phyloP scores from a whole-genome alignment of 192 early-diverging fungal species.

The Backusella westeae region DNA sequence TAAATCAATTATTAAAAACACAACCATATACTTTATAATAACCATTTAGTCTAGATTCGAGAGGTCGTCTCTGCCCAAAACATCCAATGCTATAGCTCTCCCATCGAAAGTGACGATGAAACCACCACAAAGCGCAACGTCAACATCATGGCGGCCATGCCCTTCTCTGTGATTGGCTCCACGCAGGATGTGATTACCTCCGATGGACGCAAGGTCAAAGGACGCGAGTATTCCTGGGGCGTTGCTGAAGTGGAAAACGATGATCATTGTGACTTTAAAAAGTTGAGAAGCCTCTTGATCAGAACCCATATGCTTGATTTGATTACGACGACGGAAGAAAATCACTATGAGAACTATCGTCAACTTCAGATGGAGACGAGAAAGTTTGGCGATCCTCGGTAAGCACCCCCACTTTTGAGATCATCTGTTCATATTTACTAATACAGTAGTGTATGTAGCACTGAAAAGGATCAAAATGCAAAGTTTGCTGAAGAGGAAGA shows the following conservation, averaged over 20 bases:
- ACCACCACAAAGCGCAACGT: constrained; percentile 72
- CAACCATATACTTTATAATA: neutral
- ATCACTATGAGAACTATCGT: constrained; percentile 94
- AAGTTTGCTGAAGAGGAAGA: constrained; percentile 99
- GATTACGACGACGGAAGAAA: constrained; percentile 89
- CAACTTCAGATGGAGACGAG: constrained; percentile 83
- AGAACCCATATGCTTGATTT: constrained; percentile 98
- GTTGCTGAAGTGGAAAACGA: constrained; percentile 99
- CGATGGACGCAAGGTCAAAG: constrained; percentile 90
- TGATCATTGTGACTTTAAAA: constrained; percentile 96
- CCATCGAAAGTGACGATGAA: constrained; percentile 89
- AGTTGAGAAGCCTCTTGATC: constrained; percentile 94
- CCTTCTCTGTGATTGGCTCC: constrained; percentile 94
- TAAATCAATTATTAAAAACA: constrained; percentile 33
- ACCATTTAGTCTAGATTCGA: constrained; percentile 55
- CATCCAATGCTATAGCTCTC: constrained; percentile 89
- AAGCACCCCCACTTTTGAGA: no score
- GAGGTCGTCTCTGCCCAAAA: constrained; percentile 91
- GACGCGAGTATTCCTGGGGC: constrained; percentile 97
- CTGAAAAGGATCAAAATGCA: constrained; percentile 74
- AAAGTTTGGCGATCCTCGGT: constrained; percentile 79
- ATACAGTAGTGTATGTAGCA: constrained; percentile 14
- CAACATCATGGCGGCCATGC: constrained; percentile 88
- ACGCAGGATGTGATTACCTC: constrained; percentile 79
- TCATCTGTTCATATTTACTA: no score